Evolutionary conservation across 768 basidiomycete species (phyloP).

Genomic region (Rickenella mellea): DNA sequence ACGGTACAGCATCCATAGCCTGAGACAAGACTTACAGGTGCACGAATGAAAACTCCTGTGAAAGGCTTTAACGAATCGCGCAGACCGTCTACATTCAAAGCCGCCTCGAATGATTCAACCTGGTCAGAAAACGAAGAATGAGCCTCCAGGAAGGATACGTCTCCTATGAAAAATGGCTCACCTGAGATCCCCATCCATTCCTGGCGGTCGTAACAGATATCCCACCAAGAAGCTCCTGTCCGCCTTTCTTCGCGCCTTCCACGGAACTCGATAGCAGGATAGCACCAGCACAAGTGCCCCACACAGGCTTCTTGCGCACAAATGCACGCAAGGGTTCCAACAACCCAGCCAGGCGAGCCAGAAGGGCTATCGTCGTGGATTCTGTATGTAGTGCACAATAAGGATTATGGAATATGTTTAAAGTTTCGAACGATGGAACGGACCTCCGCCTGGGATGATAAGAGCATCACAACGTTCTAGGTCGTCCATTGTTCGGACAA

Average conservation of each 20-base stretch:
- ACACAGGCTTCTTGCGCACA: slow-evolving; percentile 64
- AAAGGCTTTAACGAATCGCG: slow-evolving; percentile 53
- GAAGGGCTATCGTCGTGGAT: slow-evolving; percentile 83
- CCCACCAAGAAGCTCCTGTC: slow-evolving; percentile 78
- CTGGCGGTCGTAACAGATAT: slow-evolving; percentile 72
- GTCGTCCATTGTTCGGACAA: slow-evolving; percentile 71
- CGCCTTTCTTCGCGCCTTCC: slow-evolving; percentile 73
- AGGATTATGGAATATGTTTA: not conserved
- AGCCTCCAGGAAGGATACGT: not conserved
- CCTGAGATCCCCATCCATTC: slow-evolving; percentile 94
- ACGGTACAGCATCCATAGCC: too few relatives aligned
- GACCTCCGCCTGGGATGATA: slow-evolving; percentile 89
- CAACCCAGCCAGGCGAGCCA: slow-evolving; percentile 65
- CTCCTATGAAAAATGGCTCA: slow-evolving; percentile 20
- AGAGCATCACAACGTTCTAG: slow-evolving; percentile 71
- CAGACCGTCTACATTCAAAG: slow-evolving; percentile 55
- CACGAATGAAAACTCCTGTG: slow-evolving; percentile 87
- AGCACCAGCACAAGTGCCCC: slow-evolving; percentile 96
- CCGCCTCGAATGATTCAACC: slow-evolving; percentile 87
- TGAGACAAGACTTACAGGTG: slow-evolving; percentile 49
- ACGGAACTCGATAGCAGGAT: slow-evolving; percentile 74
- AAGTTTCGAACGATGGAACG: too few relatives aligned
- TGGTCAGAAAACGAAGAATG: slow-evolving; percentile 19
- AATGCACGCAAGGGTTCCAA: slow-evolving; percentile 74
- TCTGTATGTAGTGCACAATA: slow-evolving; percentile 33